Evolutionary conservation across 2,329 filamentous ascomycete species (phyloP), one percentile per base, ranked within the genome.

Genomic region (Mycosphaerella arachidis): DNA sequence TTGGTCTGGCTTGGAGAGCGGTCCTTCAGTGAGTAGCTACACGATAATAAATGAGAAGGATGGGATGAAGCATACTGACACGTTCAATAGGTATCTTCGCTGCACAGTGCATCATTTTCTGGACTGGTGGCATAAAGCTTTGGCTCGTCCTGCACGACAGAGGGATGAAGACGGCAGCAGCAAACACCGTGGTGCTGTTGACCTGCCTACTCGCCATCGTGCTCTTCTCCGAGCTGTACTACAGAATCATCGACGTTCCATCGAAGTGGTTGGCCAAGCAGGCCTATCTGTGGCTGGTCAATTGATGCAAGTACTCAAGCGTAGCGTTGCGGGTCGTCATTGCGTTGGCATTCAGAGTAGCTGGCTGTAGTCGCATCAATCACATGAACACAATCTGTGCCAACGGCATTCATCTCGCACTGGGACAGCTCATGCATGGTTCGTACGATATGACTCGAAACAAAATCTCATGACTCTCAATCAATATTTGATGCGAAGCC

Each of bases 71-170:
- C 0, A 9, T 30, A 10, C 24, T 35, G 9, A 20, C 29, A 33
- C 6, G 1, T 30, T 6, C 30, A 9, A 5, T 18, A 72, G 70
- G 70, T 37, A 61, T 71, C 16, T 72, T 70, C 56, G 57, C 67
- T 4, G 68, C 67, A 0, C 68, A 70, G 30, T 66, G 63, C 46
- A 64, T 71, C 13, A 51, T 71, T 46, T 68, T 71, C 59, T 72
- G 67, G 64, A 69, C 67, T 1, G 66, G 59, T 3, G 68, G 70
- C 27, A 69, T 71, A 55, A 68, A 70, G 53, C 60, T 72, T 1
- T 72, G 62, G 62, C 59, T 72, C 1, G 59, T 60, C 40, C 62
- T 71, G 29, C 54, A 60, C 45, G 59, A 60, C 13, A 30, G 63
- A 0, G 62, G 58, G 5, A 29, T 62, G 8, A 56, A 45, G n/a